A percentile compares a stretch with the other conserved stretches of the same genome.
phyloP scores from a whole-genome alignment of 2,329 filamentous ascomycete genomes.

The Rutstroemia sydowiana region DNA sequence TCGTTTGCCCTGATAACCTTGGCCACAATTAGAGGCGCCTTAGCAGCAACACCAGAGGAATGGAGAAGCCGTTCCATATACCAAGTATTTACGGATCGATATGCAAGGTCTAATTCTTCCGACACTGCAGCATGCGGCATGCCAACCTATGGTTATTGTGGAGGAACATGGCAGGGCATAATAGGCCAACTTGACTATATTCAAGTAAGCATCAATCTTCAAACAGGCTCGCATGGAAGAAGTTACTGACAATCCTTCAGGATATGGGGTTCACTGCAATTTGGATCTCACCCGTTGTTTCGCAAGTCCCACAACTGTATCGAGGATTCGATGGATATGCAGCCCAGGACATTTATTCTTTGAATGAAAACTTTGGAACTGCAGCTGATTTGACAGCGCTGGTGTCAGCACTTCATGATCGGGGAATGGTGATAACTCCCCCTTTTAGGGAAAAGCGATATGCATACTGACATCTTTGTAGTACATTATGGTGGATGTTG shows the following conservation, averaged over 20 bases:
- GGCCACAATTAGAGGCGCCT: not conserved
- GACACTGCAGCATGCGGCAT: constrained; percentile 22
- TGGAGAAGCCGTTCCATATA: constrained; percentile 6
- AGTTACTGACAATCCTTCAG: constrained; percentile 25
- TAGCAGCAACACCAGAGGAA: not conserved
- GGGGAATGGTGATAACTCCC: constrained; percentile 30
- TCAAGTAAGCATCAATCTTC: constrained; percentile 17
- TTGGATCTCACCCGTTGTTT: constrained; percentile 40
- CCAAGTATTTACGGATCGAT: constrained; percentile 29
- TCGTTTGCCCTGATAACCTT: not conserved
- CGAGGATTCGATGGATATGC: constrained; percentile 40
- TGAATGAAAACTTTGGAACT: constrained; percentile 44
- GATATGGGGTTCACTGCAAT: constrained; percentile 18
- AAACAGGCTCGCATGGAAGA: not conserved
- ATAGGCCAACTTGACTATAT: constrained; percentile 37
- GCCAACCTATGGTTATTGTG: constrained; percentile 36
- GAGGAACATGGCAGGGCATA: constrained; percentile 38
- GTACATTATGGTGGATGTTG: constrained; percentile 46
- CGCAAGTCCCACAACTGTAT: constrained; percentile 31
- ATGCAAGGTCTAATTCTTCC: constrained; percentile 35
- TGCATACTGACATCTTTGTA: not conserved
- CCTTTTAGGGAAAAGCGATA: not conserved
- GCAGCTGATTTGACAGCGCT: constrained; percentile 39
- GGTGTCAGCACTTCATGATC: constrained; percentile 36
- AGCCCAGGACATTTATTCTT: constrained; percentile 38